Evolutionary conservation across 108 stramenopile species (phyloP), one percentile per base, ranked within the genome.

Genomic region (Fragilaria crotonensis): DNA sequence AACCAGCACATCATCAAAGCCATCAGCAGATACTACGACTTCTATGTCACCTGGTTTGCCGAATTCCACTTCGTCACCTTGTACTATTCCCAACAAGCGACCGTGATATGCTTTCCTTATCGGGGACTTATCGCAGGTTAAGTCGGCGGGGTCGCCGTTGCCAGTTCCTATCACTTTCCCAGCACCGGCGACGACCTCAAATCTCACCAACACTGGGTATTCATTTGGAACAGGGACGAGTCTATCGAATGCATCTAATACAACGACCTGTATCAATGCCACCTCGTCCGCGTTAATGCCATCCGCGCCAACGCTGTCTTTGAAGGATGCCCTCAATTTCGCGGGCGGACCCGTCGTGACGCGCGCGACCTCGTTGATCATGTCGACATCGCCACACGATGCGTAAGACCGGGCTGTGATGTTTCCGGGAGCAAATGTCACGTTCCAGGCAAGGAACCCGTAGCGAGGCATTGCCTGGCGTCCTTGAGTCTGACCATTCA

Each of bases 401-500:
- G 52, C 18, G 58, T 46, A 62, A 44, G 67, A 60, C 28, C 67
- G 45, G n/a, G 73, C 73, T 23, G 51, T 59, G 3, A 74, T 9
- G 4, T 33, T 59, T 2, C 73, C 73, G 17, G 33, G 22, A 44
- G 59, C 52, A 66, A 66, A 74, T 45, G 52, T 47, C 19, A 65
- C 58, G 19, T 56, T 45, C 36, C 36, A 41, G 28, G 46, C 17
- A 49, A 57, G 68, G 46, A 69, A 63, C 3, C 59, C 68, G 44
- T 69, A 74, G 62, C 63, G 67, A 1, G 62, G 52, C 1, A 41
- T 28, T 5, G 68, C 54, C 1, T 47, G 48, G 27, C 26, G n/a
- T 4, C 72, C 72, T 41, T 59, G 57, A 5, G 72, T 63, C 52
- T 45, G 23, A n/a, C 47, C 60, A 31, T 74, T 68, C 14, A 59